These are phyloP conservation scores for Salinomyces thailandicus DNA, from an alignment of 2,329 filamentous ascomycete species.

Conservation along the genomic window DNA sequence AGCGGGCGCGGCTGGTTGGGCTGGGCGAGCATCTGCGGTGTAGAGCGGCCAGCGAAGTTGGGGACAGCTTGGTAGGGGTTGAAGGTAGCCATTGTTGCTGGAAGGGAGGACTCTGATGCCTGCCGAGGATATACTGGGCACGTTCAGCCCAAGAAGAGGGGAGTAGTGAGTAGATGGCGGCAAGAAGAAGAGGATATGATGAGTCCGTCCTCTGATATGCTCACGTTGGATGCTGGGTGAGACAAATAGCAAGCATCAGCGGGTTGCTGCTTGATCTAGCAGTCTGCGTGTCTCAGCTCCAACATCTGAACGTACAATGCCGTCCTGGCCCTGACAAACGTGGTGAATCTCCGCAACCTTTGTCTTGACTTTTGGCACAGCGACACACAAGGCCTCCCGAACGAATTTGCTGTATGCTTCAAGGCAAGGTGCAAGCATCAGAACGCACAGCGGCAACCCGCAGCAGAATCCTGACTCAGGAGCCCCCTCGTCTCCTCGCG, in stretches of 20 bases:
- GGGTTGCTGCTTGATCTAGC: not conserved
- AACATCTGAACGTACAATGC: not conserved
- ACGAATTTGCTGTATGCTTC: too few relatives aligned
- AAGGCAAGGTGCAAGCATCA: too few relatives aligned
- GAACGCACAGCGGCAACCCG: too few relatives aligned
- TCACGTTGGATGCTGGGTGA: not conserved
- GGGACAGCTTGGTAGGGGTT: not conserved
- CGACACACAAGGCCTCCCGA: too few relatives aligned
- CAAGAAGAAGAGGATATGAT: not conserved
- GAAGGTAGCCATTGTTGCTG: not conserved
- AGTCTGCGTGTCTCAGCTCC: constrained; percentile 2
- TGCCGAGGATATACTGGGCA: not conserved
- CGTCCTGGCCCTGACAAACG: too few relatives aligned
- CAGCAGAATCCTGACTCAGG: too few relatives aligned
- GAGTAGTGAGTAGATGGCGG: not conserved
- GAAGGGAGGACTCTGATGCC: too few relatives aligned
- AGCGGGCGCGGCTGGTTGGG: constrained; percentile 13
- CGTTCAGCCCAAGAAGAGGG: not conserved
- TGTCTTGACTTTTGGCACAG: too few relatives aligned
- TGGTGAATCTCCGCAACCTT: too few relatives aligned
- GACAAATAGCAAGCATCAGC: constrained; percentile 5
- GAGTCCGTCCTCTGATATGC: not conserved
- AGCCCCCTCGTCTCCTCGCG: too few relatives aligned
- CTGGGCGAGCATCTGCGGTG: not conserved
- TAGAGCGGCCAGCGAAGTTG: not conserved